These are phyloP conservation scores for Gillenia trifoliata DNA, from an alignment of 306 rosid species.

Conservation along the genomic window DNA sequence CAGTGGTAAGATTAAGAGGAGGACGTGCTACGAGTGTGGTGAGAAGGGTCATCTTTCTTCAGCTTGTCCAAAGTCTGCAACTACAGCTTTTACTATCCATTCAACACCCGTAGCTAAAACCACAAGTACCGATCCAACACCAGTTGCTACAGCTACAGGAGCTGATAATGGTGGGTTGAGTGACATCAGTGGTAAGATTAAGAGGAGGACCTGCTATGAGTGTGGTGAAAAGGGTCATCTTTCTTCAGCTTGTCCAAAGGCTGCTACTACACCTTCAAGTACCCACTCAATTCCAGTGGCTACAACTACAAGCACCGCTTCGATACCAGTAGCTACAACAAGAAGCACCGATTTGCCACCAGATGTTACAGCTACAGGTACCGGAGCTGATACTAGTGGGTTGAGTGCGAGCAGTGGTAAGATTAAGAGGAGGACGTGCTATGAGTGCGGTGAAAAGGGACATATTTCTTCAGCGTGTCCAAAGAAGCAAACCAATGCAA, in stretches of 20 bases:
- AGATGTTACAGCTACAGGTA: background rate
- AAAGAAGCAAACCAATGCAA: slow-evolving; percentile 39
- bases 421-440: slow-evolving; percentile 76
- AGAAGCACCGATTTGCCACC: background rate
- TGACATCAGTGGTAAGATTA: slow-evolving; percentile 49
- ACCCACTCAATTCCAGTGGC: background rate
- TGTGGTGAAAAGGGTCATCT: slow-evolving; percentile 79
- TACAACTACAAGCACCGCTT: background rate
- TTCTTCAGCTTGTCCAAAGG: slow-evolving; percentile 53
- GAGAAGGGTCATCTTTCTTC: slow-evolving; percentile 67
- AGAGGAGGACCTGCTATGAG: slow-evolving; percentile 64
- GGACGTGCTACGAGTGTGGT: slow-evolving; percentile 76
- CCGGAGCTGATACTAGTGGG: slow-evolving; percentile 21
- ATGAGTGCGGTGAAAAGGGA: slow-evolving; percentile 88
- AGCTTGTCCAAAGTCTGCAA: slow-evolving; percentile 43
- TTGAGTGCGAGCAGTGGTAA: slow-evolving; percentile 43
- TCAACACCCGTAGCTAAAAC: slow-evolving; percentile 14
- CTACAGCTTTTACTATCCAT: background rate
- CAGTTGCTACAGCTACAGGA: slow-evolving; percentile 4
- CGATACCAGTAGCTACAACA: slow-evolving; percentile 17
- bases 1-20: slow-evolving; percentile 60
- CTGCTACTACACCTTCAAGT: background rate
- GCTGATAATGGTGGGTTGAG: slow-evolving; percentile 20
- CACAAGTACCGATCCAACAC: background rate
- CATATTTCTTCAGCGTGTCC: slow-evolving; percentile 69